A percentile compares a stretch with the other conserved stretches of the same genome.
Conservation (phyloP, 148 eudicot species). For the Heliamphora exappendiculata region DNA sequence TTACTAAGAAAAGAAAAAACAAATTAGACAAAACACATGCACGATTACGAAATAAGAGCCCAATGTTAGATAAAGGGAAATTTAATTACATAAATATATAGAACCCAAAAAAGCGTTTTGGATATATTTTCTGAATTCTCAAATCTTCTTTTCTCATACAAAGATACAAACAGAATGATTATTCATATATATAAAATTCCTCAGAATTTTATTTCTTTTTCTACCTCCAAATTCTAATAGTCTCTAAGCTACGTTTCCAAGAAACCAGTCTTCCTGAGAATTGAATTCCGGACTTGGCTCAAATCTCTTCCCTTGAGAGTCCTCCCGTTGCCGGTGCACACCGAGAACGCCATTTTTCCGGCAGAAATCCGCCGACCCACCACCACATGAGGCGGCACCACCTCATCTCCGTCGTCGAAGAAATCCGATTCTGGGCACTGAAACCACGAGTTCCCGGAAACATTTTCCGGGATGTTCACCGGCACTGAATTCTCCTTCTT, state of each 20-base stretch:
- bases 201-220: too few species aligned
- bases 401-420: slow-evolving; percentile 25
- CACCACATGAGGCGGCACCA: slow-evolving; percentile 65
- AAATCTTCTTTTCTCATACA: too few species aligned
- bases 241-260: slow-evolving; percentile 52
- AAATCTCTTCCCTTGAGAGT: slow-evolving; percentile 60
- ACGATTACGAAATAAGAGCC: too few species aligned
- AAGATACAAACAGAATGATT: too few species aligned
- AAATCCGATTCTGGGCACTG: slow-evolving; percentile 17
- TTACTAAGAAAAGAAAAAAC: too few species aligned
- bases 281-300: slow-evolving; percentile 50
- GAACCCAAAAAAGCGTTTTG: too few species aligned
- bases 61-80: too few species aligned
- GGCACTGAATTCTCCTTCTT: slow-evolving; percentile 32
- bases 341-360: slow-evolving; percentile 36
- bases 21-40: too few species aligned
- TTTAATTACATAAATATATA: too few species aligned
- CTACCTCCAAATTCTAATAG: too few species aligned
- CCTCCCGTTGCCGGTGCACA: slow-evolving; percentile 40
- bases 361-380: slow-evolving; percentile 33
- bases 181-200: too few species aligned
- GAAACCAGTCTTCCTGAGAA: slow-evolving; percentile 73
- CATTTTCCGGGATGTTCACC: slow-evolving; percentile 27
- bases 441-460: slow-evolving; percentile 13
- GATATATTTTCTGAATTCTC: too few species aligned